A percentile compares a stretch with the other conserved stretches of the same genome.
Evolutionary conservation across 352 stramenopile genomes (phyloP).

Genomic region (Phytophthora pinifolia): DNA sequence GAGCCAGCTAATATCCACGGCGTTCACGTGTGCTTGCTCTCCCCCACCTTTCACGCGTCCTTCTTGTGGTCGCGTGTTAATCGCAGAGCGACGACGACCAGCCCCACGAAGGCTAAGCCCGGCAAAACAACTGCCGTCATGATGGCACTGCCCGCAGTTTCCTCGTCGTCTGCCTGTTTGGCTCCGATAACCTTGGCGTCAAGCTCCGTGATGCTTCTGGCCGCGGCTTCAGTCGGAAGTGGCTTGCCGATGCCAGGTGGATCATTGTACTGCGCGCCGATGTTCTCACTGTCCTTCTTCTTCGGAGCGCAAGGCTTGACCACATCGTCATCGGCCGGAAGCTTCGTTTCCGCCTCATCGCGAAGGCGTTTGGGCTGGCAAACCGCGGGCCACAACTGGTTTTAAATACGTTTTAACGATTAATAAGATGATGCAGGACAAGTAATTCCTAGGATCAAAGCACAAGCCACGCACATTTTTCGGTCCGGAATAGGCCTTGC

Average conservation of each 20-base stretch:
- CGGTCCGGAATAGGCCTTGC: conserved; percentile 63
- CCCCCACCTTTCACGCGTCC: conserved; percentile 38
- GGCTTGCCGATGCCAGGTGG: conserved; percentile 63
- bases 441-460: not conserved
- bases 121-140: conserved; percentile 51
- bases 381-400: conserved; percentile 44
- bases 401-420: too few species aligned
- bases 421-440: not conserved
- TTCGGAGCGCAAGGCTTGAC: conserved; percentile 76
- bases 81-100: conserved; percentile 52
- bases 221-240: conserved; percentile 26
- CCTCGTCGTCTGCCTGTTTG: conserved; percentile 28
- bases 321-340: conserved; percentile 33
- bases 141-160: conserved; percentile 8
- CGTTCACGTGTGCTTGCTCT: conserved; percentile 13
- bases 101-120: conserved; percentile 46
- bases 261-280: conserved; percentile 46
- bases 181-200: conserved; percentile 42
- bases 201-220: conserved; percentile 38
- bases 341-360: conserved; percentile 40
- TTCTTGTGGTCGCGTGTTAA: conserved; percentile 80
- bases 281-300: conserved; percentile 42
- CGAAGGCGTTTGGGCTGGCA: conserved; percentile 70
- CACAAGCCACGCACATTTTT: conserved; percentile 32
- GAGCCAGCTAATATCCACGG: conserved; percentile 6